Evolutionary conservation across 169 alveolate genomes (phyloP), one percentile per base, ranked within the genome.

Genomic region (Plasmodium falciparum): DNA sequence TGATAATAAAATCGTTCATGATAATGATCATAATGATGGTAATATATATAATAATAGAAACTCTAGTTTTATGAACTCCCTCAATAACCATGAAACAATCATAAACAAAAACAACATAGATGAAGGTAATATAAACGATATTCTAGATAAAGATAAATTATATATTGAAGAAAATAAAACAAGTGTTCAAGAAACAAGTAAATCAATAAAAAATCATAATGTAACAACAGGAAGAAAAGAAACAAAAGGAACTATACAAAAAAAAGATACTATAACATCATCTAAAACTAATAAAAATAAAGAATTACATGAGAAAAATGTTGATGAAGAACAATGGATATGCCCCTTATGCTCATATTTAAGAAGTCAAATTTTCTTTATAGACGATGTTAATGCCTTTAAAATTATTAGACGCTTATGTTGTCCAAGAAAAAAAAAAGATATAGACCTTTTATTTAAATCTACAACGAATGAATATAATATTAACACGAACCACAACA

Each of bases 241-340:
- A 26, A 67, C 75, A 43, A 89, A 78, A 39, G 88, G 73, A 62
- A 66, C 71, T 24, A 47, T 70, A 11, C 92, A 93, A 22, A 83
- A 90, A 26, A 74, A 88, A 72, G 65, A 59, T 43, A 61, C 74
- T 5, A 56, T 20, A 22, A 24, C 47, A 11, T 2, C 39, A 65
- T 65, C 17, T 26, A 56, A 43, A 12, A 78, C n/a, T 45, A 33
- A 9, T 0, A 73, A 83, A 83, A 54, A 67, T 52, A 45, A 67
- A 26, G 52, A 67, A 39, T 66, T 22, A 5, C 22, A 47, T 43
- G 52, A n/a, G 2, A 62, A 83, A 56, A 69, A 54, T 47, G 12
- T 92, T 12, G 96, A 93, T 49, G 96, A 94, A 56, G 96, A 94
- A 66, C 95, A 92, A 29, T 94, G 96, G 96, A 71, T 92, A 43